Evolutionary conservation across 23 red algal genomes (phyloP).

Genomic region (Cyanidioschyzon merolae): DNA sequence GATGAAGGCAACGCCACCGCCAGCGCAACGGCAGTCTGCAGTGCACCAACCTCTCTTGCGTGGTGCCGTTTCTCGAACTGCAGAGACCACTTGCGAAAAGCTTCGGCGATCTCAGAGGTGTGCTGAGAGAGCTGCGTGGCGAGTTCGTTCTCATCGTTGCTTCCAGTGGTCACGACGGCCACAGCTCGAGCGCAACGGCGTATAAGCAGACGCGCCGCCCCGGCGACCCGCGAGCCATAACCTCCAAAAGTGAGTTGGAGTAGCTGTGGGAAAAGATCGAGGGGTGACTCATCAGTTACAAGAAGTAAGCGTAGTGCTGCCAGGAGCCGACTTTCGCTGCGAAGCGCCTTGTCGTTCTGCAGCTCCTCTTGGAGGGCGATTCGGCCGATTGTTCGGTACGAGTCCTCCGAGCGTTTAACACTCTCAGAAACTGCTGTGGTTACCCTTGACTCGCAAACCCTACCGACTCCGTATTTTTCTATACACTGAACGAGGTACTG

Average conservation of each 20-base stretch:
- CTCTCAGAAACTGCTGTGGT: neutral
- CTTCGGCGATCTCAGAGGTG: neutral
- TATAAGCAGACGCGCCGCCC: neutral
- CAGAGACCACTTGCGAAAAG: neutral
- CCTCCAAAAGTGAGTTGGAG: neutral
- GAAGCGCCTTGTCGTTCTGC: neutral
- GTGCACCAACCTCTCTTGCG: neutral
- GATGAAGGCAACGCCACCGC: neutral
- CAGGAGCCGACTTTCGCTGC: neutral
- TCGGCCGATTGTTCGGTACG: neutral
- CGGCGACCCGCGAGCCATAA: neutral
- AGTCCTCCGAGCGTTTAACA: neutral
- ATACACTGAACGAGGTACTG: constrained; percentile 5
- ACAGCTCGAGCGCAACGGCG: neutral
- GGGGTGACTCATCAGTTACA: neutral
- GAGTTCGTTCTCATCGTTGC: neutral
- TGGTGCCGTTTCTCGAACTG: neutral
- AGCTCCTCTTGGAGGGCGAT: neutral
- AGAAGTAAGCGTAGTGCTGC: neutral
- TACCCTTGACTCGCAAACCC: neutral
- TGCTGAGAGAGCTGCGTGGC: neutral
- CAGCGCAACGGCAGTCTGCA: neutral
- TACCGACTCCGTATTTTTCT: neutral
- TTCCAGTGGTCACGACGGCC: neutral
- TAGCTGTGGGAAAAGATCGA: neutral